Evolutionary conservation across 2,329 filamentous ascomycete genomes (phyloP), one percentile per base, ranked within the genome.

Genomic region (Pseudocercospora musae): DNA sequence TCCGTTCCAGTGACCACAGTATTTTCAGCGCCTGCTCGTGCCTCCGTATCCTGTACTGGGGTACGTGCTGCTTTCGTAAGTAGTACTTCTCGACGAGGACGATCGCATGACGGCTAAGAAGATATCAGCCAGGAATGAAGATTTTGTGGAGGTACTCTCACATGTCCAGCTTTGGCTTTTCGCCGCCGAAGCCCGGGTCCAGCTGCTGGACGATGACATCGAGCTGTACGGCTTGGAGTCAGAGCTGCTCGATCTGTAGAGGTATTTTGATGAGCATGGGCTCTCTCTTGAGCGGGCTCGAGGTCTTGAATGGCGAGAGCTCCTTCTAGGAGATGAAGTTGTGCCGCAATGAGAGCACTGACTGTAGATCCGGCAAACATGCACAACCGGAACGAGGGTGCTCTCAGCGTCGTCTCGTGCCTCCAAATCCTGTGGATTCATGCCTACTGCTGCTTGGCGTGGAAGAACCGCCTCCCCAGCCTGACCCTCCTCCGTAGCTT

Each of bases 341-440:
- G 37, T 40, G 15, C 37, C 7, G 37, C 37, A 40, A 9, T 40
- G 37, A 15, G 15, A 40, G 37, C 13, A n/a, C 37, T 40, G 37
- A 40, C 18, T 40, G 2, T 3, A 2, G 31, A 33, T 15, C 13
- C 11, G 11, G 31, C 31, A 33, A 33, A 33, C 31, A 33, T 33
- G 31, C 11, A 33, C 31, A 33, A 15, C 18, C 15, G 4, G 8
- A 18, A 40, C 13, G 1, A 40, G 4, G 18, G 37, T 40, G 15
- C 52, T 54, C 15, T 54, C 10, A 54, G 27, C 72, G 65, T 53
- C 73, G 65, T 27, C 70, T 70, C 37, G 74, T 75, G 4, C 72
- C 70, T 18, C 74, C 74, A 61, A 76, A 76, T 0, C 74, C 74
- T 10, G 73, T 75, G 31, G 67, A 71, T 64, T 75, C 73, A 46